A percentile compares a stretch with the other conserved stretches of the same genome.
phyloP scores from a whole-genome alignment of 106 monocot genomes.

The Dendrobium huoshanense region DNA sequence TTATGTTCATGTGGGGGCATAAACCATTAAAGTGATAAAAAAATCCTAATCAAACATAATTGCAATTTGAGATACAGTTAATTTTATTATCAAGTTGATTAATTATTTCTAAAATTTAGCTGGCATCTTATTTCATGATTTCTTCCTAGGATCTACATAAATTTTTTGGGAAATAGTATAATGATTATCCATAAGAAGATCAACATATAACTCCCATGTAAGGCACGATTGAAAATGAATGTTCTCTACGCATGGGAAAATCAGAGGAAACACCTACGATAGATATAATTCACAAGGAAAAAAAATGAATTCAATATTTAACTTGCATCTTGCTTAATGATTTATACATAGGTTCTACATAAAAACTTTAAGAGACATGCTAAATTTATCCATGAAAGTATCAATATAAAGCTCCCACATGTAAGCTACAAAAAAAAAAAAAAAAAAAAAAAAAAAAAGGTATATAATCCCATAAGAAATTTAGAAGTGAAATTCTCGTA shows the following conservation, averaged over 20 bases:
- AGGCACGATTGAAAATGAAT: background rate
- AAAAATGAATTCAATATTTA: background rate
- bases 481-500: background rate
- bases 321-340: background rate
- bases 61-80: too few relatives aligned
- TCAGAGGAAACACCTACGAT: background rate
- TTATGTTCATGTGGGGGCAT: too few relatives aligned
- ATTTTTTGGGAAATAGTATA: background rate
- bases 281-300: background rate
- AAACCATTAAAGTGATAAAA: too few relatives aligned
- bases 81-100: too few relatives aligned
- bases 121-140: background rate
- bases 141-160: background rate
- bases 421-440: too few relatives aligned
- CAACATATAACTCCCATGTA: background rate
- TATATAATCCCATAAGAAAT: background rate
- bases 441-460: background rate
- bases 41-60: too few relatives aligned
- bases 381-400: too few relatives aligned
- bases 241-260: background rate
- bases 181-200: background rate
- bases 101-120: too few relatives aligned
- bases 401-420: background rate
- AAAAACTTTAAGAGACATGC: background rate
- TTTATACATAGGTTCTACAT: background rate